These are phyloP conservation scores for Metschnikowia lachancei DNA, from an alignment of 805 yeast species.

Conservation along the genomic window DNA sequence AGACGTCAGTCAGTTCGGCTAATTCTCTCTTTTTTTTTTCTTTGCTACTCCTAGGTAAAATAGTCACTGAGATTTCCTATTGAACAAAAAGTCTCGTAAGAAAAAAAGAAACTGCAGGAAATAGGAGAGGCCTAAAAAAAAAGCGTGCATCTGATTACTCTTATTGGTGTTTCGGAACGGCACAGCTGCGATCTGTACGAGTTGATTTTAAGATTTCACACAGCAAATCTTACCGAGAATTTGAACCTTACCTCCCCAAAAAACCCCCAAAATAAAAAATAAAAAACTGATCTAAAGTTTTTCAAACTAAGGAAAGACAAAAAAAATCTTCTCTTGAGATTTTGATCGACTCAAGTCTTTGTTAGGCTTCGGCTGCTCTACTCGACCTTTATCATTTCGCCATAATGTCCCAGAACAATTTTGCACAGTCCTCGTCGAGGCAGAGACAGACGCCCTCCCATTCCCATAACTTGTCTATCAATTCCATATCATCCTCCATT, in stretches of 20 bases:
- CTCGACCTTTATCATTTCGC: background rate
- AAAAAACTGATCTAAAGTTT: background rate
- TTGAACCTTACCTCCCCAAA: background rate
- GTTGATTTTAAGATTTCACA: background rate
- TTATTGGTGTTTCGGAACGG: slow-evolving; percentile 8
- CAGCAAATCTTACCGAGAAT: background rate
- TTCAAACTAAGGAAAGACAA: background rate
- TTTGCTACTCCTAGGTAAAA: background rate
- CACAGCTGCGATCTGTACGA: slow-evolving; percentile 5
- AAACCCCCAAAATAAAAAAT: background rate
- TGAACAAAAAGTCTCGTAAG: too few relatives aligned
- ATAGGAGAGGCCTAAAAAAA: background rate
- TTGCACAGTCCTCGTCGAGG: background rate
- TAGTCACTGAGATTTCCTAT: background rate
- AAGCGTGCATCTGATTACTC: slow-evolving; percentile 9
- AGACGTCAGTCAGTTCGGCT: too few relatives aligned
- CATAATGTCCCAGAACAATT: slow-evolving; percentile 4
- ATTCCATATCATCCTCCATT: slow-evolving; percentile 42
- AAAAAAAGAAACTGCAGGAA: background rate
- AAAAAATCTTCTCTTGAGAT: background rate
- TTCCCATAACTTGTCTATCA: slow-evolving; percentile 42
- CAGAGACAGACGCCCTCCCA: slow-evolving; percentile 5
- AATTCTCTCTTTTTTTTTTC: too few relatives aligned
- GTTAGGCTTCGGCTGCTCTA: background rate
- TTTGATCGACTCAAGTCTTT: background rate